Percentiles rank a stretch among this genome's conserved stretches.
These are phyloP conservation scores for Jimgerdemannia lactiflua DNA, from an alignment of 192 early-diverging fungal species.

Conservation along the genomic window DNA sequence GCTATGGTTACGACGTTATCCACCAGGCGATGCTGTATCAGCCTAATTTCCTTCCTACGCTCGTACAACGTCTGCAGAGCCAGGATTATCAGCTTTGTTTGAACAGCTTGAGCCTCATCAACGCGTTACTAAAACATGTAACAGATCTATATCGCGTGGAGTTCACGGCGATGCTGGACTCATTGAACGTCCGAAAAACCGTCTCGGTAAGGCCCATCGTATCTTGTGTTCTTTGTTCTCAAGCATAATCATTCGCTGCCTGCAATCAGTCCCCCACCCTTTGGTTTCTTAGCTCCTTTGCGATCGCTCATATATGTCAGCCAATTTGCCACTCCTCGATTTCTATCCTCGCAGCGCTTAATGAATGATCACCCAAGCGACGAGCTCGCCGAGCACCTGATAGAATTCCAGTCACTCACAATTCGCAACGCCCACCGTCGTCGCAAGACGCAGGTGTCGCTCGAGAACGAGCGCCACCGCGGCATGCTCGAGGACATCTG, in stretches of 20 bases:
- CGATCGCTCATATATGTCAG: background rate
- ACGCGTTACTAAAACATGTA: constrained; percentile 58
- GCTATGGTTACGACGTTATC: constrained; percentile 52
- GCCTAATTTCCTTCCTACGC: constrained; percentile 39
- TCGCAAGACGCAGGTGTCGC: constrained; percentile 44
- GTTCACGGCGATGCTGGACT: constrained; percentile 48
- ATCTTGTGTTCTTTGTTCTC: background rate
- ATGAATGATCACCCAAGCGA: constrained; percentile 56
- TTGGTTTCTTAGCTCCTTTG: background rate
- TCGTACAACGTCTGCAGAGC: constrained; percentile 56
- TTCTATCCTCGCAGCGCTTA: constrained; percentile 22
- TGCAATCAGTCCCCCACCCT: constrained; percentile 8
- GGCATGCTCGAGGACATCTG: constrained; percentile 52
- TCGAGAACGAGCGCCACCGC: constrained; percentile 49
- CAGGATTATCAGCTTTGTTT: constrained; percentile 62
- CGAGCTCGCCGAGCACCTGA: constrained; percentile 55
- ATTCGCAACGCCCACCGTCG: constrained; percentile 53
- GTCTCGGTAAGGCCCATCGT: constrained; percentile 36
- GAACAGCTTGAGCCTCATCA: constrained; percentile 61
- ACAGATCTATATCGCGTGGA: constrained; percentile 46
- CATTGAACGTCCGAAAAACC: constrained; percentile 40
- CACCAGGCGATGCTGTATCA: constrained; percentile 45
- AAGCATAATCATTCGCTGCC: no score
- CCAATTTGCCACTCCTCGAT: no score
- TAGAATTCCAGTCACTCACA: constrained; percentile 65